Percentiles rank a stretch among this genome's conserved stretches.
These are phyloP conservation scores for Phoma sp. DNA, from an alignment of 2,329 filamentous ascomycete species.

Conservation along the genomic window DNA sequence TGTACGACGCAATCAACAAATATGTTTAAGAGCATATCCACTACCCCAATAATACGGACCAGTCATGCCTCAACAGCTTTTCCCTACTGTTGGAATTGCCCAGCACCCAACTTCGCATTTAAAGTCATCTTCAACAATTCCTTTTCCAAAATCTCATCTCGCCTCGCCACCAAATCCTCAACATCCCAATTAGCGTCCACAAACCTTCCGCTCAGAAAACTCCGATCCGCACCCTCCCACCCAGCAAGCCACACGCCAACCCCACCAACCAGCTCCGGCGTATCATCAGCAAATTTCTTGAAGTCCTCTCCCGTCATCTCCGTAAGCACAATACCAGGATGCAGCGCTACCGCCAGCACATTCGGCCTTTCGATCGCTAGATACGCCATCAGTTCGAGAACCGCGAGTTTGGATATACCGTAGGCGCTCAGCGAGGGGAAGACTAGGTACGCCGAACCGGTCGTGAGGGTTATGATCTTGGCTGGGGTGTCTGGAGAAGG, in stretches of 20 bases:
- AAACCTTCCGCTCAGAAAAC: constrained; percentile 36
- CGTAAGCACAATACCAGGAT: constrained; percentile 26
- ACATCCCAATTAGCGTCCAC: constrained; percentile 39
- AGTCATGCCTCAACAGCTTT: neutral
- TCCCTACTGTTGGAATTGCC: constrained; percentile 15
- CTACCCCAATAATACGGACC: neutral
- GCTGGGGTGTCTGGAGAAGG: constrained; percentile 25
- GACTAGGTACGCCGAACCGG: constrained; percentile 21
- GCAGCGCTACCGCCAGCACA: constrained; percentile 26
- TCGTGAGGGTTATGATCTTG: constrained; percentile 32
- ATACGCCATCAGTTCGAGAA: constrained; percentile 26
- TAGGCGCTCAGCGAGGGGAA: constrained; percentile 25
- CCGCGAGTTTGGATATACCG: constrained; percentile 26
- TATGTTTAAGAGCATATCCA: neutral
- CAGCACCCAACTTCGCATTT: constrained; percentile 22
- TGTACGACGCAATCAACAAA: neutral
- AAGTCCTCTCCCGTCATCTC: constrained; percentile 20
- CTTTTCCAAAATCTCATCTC: constrained; percentile 23
- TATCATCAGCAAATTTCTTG: constrained; percentile 29
- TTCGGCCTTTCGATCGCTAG: constrained; percentile 29
- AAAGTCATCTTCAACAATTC: constrained; percentile 24
- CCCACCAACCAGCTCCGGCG: constrained; percentile 38
- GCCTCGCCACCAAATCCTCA: constrained; percentile 33
- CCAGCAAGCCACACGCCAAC: constrained; percentile 34
- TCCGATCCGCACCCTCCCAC: constrained; percentile 24